Evolutionary conservation across 2,329 filamentous ascomycete species (phyloP).

Genomic region (Chaetomium strumarium): DNA sequence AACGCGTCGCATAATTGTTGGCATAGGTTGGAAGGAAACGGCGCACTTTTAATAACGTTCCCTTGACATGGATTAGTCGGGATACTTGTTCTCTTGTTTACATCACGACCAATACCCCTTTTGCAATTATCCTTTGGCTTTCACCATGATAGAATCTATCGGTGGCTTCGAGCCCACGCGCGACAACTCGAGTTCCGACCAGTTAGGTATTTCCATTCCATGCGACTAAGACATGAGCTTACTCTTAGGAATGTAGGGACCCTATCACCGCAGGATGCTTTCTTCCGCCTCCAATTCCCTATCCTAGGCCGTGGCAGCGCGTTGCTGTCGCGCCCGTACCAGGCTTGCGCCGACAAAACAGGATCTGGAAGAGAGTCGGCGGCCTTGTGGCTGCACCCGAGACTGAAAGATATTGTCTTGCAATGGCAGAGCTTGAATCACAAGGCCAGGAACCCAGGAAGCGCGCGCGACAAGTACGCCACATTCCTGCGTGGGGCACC

Average conservation of each 20-base stretch:
- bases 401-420: constrained; percentile 17
- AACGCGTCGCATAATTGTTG: constrained; percentile 10
- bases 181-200: not conserved
- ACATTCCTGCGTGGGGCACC: constrained; percentile 31
- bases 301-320: constrained; percentile 30
- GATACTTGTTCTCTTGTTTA: not conserved
- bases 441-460: constrained; percentile 33
- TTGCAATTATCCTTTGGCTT: constrained; percentile 3
- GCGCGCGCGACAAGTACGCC: constrained; percentile 24
- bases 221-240: not conserved
- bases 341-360: constrained; percentile 15
- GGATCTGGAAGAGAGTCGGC: constrained; percentile 31
- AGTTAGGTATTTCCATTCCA: not conserved
- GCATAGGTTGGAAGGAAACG: not conserved
- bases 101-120: constrained; percentile 6
- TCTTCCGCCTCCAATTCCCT: constrained; percentile 18
- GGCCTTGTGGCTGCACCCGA: constrained; percentile 9
- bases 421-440: constrained; percentile 30
- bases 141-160: constrained; percentile 7
- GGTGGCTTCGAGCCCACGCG: constrained; percentile 8
- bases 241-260: constrained; percentile 8
- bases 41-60: not conserved
- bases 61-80: constrained; percentile 4
- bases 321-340: constrained; percentile 25
- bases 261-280: constrained; percentile 25